Base-by-base conservation (phyloP, 1,284 basidiomycete species). In the Retiboletus flavoniger region DNA sequence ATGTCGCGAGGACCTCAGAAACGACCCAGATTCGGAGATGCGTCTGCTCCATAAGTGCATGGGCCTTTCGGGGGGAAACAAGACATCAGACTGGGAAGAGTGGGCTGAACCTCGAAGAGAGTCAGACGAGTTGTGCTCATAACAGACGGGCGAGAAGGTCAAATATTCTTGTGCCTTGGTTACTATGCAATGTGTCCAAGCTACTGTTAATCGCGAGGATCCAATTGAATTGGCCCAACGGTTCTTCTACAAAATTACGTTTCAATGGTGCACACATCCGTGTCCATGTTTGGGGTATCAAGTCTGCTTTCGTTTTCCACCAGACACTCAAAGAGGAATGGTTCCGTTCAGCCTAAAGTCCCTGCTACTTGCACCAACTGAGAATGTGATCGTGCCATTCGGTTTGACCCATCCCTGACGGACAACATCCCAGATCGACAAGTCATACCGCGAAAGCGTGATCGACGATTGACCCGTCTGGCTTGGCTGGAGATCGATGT, bases 391-490 rank as follows among this genome's bases (percentile, higher is more conserved):
- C 21, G 66, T 73, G 7, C 79, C 81, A 9, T 65, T 61, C 8
- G 78, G 77, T 44, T 71, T 72, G 47, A 69, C 66, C 77, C 78
- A 81, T 8, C 78, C 77, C 57, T 82, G 81, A 11, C 67, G 69
- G 3, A 69, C 73, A 0, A 73, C 75, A 62, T 85, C 81, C 83
- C 83, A 86, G 53, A 82, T 73, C 21, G 81, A 83, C 55, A 88
- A 63, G 59, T 85, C 83, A 60, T 87, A 82, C 29, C 84, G 76
- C 16, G 85, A 84, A 29, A 89, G 73, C n/a, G 72, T 74, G 62
- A 89, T 78, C 0, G 73, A 76, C 1, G 82, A 81, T 1, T 60
- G 69, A 54, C 66, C 68, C 13, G 70, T 78, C 57, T 82, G 67
- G 0, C 80, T 81, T 2, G 83, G 75, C 0, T 63, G 55, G 1